Base-by-base conservation (phyloP, 1,284 basidiomycete genomes). In the Cutaneotrichosporon sp. region DNA sequence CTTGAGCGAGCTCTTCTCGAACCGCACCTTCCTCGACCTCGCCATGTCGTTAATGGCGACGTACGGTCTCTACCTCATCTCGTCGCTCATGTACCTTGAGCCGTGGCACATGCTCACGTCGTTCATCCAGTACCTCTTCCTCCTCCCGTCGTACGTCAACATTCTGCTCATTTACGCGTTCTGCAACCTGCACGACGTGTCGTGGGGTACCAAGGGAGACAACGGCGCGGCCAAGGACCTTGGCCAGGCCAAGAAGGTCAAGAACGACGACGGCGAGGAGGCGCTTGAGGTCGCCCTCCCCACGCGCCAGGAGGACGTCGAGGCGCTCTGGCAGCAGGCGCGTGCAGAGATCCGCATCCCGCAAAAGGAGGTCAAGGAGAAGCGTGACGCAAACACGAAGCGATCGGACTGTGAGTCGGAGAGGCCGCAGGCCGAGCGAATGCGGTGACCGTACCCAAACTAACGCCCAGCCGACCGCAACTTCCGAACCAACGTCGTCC, bases 91-190 rank as follows among this genome's bases (percentile, higher is more conserved):
- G 80, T 89, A 93, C 80, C 81, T 91, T 50, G 92, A 95, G 72
- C 92, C 92, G 0, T 95, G 91, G 90, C 92, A 95, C 83, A 92
- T 95, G 90, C 84, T 95, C 81, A 93, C 91, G 22, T 91, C 88
- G 58, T 94, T 95, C 61, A 53, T 77, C 27, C 77, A 76, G 64
- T 72, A 70, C 62, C 70, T 75, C 33, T 64, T 74, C 59, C 63
- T 81, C 71, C 81, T 87, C 85, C 80, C 80, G 3, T 74, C 73
- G 25, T 81, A 93, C 77, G 90, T 93, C 75, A 94, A 93, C 81
- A 92, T 94, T 72, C 81, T 94, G 67, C 91, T 75, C 50, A 74
- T 77, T 42, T 79, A 76, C 70, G 75, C 75, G 14, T 91, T 94
- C 87, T 93, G 91, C 81, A 92, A 93, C 60, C 68, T 77, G 68